Conservation (phyloP, 2,329 filamentous ascomycete species). For the Trichoderma sp. region DNA sequence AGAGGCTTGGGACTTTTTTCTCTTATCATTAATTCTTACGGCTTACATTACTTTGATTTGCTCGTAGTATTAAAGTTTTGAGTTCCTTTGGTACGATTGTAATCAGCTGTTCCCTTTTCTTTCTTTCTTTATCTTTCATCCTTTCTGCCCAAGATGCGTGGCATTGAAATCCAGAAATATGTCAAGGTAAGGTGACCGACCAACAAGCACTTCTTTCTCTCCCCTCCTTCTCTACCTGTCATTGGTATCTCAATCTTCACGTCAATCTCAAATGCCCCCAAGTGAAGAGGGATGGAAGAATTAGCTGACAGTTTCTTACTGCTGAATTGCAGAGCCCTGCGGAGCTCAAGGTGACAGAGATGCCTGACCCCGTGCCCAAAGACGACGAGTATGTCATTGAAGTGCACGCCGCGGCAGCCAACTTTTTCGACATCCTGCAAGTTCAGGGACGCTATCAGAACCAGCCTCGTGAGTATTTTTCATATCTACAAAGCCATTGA, state of each 20-base stretch:
- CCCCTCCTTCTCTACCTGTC: too few species aligned
- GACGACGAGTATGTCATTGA: slow-evolving; percentile 79
- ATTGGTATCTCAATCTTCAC: not conserved
- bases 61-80: not conserved
- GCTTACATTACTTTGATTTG: not conserved
- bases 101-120: not conserved
- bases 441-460: slow-evolving; percentile 94
- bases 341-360: slow-evolving; percentile 71
- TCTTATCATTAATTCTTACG: not conserved
- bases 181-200: slow-evolving; percentile 56
- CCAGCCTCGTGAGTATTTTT: slow-evolving; percentile 61
- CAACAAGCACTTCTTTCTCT: not conserved
- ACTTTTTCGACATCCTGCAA: slow-evolving; percentile 97
- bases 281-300: not conserved
- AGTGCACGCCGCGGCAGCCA: slow-evolving; percentile 83
- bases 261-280: not conserved
- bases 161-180: slow-evolving; percentile 71
- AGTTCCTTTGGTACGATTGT: not conserved
- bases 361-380: slow-evolving; percentile 71
- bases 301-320: not conserved
- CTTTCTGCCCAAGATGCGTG: slow-evolving; percentile 58
- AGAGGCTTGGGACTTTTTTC: not conserved
- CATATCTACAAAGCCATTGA: too few species aligned
- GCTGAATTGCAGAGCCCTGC: slow-evolving; percentile 61
- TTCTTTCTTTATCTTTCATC: not conserved